A percentile compares a stretch with the other conserved stretches of the same genome.
phyloP scores from a whole-genome alignment of 768 basidiomycete genomes.

The Glaciozyma antarctica region DNA sequence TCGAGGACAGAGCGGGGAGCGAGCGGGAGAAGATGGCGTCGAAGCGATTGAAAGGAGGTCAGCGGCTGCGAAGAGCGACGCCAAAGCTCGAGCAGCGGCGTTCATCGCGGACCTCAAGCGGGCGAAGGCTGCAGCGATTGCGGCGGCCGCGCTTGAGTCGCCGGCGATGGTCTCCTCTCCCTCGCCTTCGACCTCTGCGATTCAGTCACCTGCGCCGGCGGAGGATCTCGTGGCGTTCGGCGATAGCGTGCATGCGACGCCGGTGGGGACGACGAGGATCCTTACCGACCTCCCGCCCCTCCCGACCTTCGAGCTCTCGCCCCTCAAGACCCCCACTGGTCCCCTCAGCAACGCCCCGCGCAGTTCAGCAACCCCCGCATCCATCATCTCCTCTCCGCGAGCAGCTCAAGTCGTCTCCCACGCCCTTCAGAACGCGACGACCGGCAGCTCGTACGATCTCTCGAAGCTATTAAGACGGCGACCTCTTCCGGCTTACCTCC shows the following conservation, averaged over 20 bases:
- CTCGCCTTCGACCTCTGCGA: background rate
- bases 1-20: background rate
- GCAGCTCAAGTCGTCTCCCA: background rate
- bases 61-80: background rate
- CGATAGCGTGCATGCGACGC: no score
- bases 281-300: background rate
- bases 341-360: background rate
- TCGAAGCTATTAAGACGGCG: background rate
- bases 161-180: background rate
- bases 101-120: conserved; percentile 5
- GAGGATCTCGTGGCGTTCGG: no score
- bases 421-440: background rate
- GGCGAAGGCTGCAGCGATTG: background rate
- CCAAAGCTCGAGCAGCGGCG: conserved; percentile 1
- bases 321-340: background rate
- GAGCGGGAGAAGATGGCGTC: background rate
- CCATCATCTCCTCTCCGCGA: background rate
- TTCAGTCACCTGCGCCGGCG: background rate
- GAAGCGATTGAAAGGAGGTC: background rate
- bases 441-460: no score
- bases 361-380: background rate
- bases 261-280: background rate
- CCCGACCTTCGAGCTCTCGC: background rate
- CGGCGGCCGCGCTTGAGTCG: background rate
- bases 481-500: background rate